Percentiles rank a stretch among this genome's conserved stretches.
Conservation (phyloP, 345 rosid species). For the Murraya paniculata region DNA sequence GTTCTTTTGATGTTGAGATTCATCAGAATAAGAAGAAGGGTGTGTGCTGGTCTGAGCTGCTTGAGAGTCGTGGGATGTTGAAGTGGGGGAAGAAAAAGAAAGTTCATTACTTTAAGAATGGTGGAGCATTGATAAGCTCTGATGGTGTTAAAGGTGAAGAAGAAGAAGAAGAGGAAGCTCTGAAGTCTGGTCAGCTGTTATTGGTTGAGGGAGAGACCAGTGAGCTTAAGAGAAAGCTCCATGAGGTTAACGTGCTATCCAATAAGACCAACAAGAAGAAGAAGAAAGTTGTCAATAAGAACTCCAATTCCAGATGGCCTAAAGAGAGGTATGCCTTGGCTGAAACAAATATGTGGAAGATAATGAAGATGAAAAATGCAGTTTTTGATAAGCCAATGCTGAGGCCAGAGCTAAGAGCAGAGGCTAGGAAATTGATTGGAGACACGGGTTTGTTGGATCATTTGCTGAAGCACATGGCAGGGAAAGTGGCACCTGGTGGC, state of each 20-base stretch:
- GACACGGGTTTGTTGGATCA: slow-evolving; percentile 96
- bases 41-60: slow-evolving; percentile 50
- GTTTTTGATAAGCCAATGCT: slow-evolving; percentile 62
- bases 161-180: slow-evolving; percentile 10
- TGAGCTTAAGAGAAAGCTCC: slow-evolving; percentile 40
- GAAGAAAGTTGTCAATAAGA: slow-evolving; percentile 23
- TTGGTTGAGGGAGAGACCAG: neutral
- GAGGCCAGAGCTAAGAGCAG: slow-evolving; percentile 69
- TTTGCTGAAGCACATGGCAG: slow-evolving; percentile 93
- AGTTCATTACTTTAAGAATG: slow-evolving; percentile 40
- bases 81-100: slow-evolving; percentile 76
- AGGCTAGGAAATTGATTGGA: slow-evolving; percentile 86
- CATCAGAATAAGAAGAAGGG: slow-evolving; percentile 32
- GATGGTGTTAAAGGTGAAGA: neutral
- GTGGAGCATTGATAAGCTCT: neutral
- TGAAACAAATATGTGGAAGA: slow-evolving; percentile 78
- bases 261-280: slow-evolving; percentile 28
- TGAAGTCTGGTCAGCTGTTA: slow-evolving; percentile 1
- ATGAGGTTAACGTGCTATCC: slow-evolving; percentile 27
- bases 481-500: slow-evolving; percentile 89
- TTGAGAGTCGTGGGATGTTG: slow-evolving; percentile 46
- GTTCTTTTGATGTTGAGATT: slow-evolving; percentile 10
- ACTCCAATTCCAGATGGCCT: slow-evolving; percentile 70
- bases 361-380: slow-evolving; percentile 78
- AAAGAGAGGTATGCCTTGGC: slow-evolving; percentile 73